Evolutionary conservation across 192 early-diverging fungal genomes (phyloP).

Genomic region (Backusella parvicylindrica): DNA sequence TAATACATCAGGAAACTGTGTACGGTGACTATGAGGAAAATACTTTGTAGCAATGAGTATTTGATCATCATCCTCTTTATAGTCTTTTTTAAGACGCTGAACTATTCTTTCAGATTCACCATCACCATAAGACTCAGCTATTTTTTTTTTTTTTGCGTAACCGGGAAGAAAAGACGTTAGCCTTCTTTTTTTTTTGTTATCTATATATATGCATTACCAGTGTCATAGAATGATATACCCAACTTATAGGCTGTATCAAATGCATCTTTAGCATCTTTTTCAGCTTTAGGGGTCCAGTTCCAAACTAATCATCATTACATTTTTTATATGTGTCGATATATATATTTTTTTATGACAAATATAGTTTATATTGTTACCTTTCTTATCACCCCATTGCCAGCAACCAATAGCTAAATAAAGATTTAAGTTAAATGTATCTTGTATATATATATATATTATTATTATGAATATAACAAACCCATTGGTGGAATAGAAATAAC

Average conservation of each 20-base stretch:
- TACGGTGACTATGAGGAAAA: constrained; percentile 36
- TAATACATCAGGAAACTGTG: constrained; percentile 37
- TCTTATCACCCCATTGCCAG: constrained; percentile 46
- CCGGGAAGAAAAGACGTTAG: neutral
- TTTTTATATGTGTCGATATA: neutral
- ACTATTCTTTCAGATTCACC: constrained; percentile 47
- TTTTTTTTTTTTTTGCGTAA: neutral
- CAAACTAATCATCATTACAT: too few species aligned
- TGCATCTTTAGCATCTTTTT: constrained; percentile 37
- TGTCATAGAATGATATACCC: constrained; percentile 49
- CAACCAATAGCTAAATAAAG: constrained; percentile 37
- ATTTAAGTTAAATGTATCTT: too few species aligned
- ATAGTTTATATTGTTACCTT: neutral
- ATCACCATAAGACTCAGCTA: constrained; percentile 43
- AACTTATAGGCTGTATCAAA: constrained; percentile 33
- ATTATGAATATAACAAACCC: constrained; percentile 16
- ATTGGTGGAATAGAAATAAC: constrained; percentile 36
- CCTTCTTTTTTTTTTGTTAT: neutral
- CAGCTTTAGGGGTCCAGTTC: constrained; percentile 39
- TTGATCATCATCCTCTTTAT: constrained; percentile 17
- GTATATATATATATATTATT: too few species aligned
- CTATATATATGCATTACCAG: constrained; percentile 5
- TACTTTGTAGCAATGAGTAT: constrained; percentile 50
- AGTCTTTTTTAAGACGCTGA: constrained; percentile 28
- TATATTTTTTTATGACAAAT: neutral